A percentile compares a stretch with the other conserved stretches of the same genome.
Evolutionary conservation across 192 early-diverging fungal genomes (phyloP).

Genomic region (Coemansia pectinata): DNA sequence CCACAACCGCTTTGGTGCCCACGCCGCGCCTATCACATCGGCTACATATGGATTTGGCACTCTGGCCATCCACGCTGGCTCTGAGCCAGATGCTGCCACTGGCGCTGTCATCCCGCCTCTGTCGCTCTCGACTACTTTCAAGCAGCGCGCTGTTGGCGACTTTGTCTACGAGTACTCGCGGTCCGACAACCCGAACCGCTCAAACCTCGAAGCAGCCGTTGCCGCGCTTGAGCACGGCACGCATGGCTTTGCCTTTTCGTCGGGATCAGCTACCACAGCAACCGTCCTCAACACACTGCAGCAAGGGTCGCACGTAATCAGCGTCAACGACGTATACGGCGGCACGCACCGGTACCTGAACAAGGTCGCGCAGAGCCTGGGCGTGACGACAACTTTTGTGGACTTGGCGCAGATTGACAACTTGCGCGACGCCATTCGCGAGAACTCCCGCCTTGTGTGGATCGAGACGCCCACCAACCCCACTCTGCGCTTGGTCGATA

Average conservation of each 20-base stretch:
- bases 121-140: slow-evolving; percentile 95
- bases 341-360: slow-evolving; percentile 88
- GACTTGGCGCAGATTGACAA: slow-evolving; percentile 69
- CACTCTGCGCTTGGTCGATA: slow-evolving; percentile 80
- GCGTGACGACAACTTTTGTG: slow-evolving; percentile 76
- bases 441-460: slow-evolving; percentile 82
- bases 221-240: slow-evolving; percentile 90
- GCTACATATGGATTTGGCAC: slow-evolving; percentile 76
- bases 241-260: slow-evolving; percentile 81
- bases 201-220: slow-evolving; percentile 79
- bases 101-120: slow-evolving; percentile 98
- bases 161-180: slow-evolving; percentile 87
- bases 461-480: slow-evolving; percentile 90
- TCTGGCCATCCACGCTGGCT: slow-evolving; percentile 91
- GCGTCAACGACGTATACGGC: slow-evolving; percentile 90
- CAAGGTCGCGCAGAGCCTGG: slow-evolving; percentile 71
- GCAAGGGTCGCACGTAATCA: slow-evolving; percentile 73
- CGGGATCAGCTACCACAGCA: slow-evolving; percentile 84
- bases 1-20: slow-evolving; percentile 6
- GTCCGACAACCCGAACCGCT: slow-evolving; percentile 77
- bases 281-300: slow-evolving; percentile 72
- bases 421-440: slow-evolving; percentile 62
- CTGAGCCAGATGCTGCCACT: slow-evolving; percentile 84
- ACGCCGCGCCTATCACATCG: slow-evolving; percentile 14
- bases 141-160: slow-evolving; percentile 88